phyloP scores from a whole-genome alignment of 2,329 filamentous ascomycete genomes.

The Fusarium albosuccineum region DNA sequence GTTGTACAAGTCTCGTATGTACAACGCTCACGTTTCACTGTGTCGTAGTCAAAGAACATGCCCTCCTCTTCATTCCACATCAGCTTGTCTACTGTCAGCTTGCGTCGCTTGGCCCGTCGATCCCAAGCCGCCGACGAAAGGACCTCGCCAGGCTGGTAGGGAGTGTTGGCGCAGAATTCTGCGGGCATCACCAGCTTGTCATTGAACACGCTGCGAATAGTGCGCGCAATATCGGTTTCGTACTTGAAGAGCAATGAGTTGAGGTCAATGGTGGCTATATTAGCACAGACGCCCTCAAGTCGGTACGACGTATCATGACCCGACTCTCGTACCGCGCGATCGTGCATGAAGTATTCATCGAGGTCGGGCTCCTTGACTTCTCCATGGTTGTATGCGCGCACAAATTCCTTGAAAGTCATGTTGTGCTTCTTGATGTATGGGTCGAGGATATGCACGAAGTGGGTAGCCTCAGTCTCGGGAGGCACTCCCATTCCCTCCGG shows the following conservation, averaged over 20 bases:
- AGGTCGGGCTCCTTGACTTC: constrained; percentile 85
- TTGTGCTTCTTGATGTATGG: constrained; percentile 88
- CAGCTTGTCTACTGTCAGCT: constrained; percentile 89
- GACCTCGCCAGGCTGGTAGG: constrained; percentile 73
- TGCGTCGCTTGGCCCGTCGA: constrained; percentile 85
- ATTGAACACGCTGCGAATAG: constrained; percentile 85
- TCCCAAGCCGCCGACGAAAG: constrained; percentile 93
- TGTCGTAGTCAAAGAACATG: constrained; percentile 99
- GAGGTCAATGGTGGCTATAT: constrained; percentile 92
- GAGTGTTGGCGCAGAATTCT: constrained; percentile 80
- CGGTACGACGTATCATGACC: constrained; percentile 97
- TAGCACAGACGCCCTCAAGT: constrained; percentile 86
- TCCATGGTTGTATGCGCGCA: constrained; percentile 86
- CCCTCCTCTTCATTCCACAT: constrained; percentile 93
- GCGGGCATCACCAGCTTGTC: constrained; percentile 85
- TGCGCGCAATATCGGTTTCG: constrained; percentile 90
- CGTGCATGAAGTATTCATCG: constrained; percentile 95
- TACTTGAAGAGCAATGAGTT: constrained; percentile 98
- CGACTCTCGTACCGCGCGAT: constrained; percentile 94
- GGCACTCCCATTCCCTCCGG: constrained; percentile 88
- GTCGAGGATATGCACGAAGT: constrained; percentile 85
- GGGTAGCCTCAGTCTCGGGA: constrained; percentile 88
- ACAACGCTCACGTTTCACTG: constrained; percentile 81
- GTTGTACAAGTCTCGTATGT: constrained; percentile 93
- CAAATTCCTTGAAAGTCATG: constrained; percentile 87